A percentile compares a stretch with the other conserved stretches of the same genome.
phyloP scores from a whole-genome alignment of 768 basidiomycete species.

The Wakefieldia striispora region DNA sequence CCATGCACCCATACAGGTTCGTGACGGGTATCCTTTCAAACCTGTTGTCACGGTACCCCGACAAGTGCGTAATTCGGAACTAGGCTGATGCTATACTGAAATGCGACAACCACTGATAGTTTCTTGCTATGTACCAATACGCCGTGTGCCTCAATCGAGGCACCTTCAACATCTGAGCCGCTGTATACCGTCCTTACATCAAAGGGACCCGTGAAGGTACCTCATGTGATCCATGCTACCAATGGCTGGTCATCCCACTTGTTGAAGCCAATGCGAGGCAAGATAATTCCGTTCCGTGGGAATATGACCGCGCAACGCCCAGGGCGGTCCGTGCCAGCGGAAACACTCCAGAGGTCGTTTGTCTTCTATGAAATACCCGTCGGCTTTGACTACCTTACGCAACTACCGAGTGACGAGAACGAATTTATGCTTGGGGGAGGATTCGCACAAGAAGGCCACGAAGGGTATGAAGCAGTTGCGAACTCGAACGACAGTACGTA shows the following conservation, averaged over 20 bases:
- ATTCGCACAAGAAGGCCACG: constrained; percentile 35
- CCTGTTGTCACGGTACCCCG: constrained; percentile 44
- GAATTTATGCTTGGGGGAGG: constrained; percentile 69
- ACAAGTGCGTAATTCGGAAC: constrained; percentile 38
- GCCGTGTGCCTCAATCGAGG: constrained; percentile 53
- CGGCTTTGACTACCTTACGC: constrained; percentile 68
- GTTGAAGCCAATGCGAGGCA: constrained; percentile 57
- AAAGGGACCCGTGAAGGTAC: constrained; percentile 52
- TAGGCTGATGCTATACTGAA: background rate
- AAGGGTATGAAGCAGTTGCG: constrained; percentile 36
- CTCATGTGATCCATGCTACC: constrained; percentile 78
- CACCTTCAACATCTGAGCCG: constrained; percentile 22
- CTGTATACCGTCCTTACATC: constrained; percentile 60
- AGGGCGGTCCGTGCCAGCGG: constrained; percentile 34
- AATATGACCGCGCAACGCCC: constrained; percentile 66
- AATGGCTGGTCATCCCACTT: constrained; percentile 82
- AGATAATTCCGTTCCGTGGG: constrained; percentile 59
- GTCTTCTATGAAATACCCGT: constrained; percentile 48
- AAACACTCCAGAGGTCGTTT: constrained; percentile 49
- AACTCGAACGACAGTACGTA: constrained; percentile 37
- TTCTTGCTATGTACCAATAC: constrained; percentile 60
- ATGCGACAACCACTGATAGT: constrained; percentile 30
- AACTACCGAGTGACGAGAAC: constrained; percentile 42
- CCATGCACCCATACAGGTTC: constrained; percentile 67
- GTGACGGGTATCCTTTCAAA: constrained; percentile 61